Evolutionary conservation across 1,284 basidiomycete species (phyloP).

Genomic region (Microstroma glucosiphilum): DNA sequence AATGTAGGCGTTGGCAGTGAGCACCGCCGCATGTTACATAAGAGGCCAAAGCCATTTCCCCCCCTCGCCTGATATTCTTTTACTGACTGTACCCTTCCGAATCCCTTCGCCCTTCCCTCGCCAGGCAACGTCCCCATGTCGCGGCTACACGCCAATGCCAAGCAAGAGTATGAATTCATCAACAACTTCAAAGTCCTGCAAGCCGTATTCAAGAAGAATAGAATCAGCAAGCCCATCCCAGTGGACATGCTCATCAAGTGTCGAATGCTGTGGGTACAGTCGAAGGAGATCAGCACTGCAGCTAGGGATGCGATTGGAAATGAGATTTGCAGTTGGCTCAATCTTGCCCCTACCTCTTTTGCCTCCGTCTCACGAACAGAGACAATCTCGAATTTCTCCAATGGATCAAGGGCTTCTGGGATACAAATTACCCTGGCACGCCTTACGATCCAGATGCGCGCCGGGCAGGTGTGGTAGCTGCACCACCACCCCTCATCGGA

Average conservation of each 20-base stretch:
- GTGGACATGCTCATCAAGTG: conserved; percentile 91
- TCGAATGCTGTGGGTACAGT: conserved; percentile 72
- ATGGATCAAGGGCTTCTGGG: conserved; percentile 96
- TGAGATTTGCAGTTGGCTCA: no score
- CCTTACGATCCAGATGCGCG: conserved; percentile 80
- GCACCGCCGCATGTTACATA: no score
- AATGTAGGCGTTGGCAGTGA: no score
- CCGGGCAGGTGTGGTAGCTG: conserved; percentile 60
- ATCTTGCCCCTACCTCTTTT: no score
- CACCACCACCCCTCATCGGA: conserved; percentile 43
- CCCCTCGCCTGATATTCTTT: background rate
- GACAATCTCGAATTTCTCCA: conserved; percentile 98
- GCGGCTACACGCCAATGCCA: conserved; percentile 44
- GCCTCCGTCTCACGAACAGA: conserved; percentile 14
- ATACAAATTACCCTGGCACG: conserved; percentile 78
- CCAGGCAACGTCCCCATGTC: conserved; percentile 42
- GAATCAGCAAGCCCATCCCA: conserved; percentile 79
- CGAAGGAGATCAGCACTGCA: background rate
- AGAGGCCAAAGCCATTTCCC: no score
- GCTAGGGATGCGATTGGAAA: background rate
- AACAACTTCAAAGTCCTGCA: conserved; percentile 94
- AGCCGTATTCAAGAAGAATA: conserved; percentile 55
- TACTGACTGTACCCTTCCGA: conserved; percentile 8
- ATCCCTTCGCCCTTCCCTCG: background rate
- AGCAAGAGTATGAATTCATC: conserved; percentile 89